phyloP scores from a whole-genome alignment of 1,284 basidiomycete genomes.

The Heterobasidion irregulare region DNA sequence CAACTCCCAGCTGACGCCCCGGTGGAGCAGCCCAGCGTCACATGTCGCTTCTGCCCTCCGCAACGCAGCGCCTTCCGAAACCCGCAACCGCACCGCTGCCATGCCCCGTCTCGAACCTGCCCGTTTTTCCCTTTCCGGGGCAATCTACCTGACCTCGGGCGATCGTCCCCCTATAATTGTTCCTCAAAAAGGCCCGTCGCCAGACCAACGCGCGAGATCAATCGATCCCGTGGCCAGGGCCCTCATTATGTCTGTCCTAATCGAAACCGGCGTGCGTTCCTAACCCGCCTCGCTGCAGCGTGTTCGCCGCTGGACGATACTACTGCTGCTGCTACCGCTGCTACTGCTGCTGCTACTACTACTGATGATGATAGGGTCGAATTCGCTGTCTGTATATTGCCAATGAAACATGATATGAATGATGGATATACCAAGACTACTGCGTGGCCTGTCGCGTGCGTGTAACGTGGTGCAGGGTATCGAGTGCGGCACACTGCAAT shows the following conservation, averaged over 20 bases:
- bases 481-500: not conserved
- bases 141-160: not conserved
- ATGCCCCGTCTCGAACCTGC: not conserved
- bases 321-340: not conserved
- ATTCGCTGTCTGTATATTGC: not conserved
- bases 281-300: not conserved
- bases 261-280: too few species aligned
- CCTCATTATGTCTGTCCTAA: too few species aligned
- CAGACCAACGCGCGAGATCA: too few species aligned
- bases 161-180: not conserved
- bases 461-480: not conserved
- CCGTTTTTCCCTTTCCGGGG: not conserved
- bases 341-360: too few species aligned
- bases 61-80: not conserved
- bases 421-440: not conserved
- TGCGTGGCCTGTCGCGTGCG: not conserved
- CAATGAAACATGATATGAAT: not conserved
- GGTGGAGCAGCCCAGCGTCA: not conserved
- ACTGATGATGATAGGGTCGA: not conserved
- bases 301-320: not conserved
- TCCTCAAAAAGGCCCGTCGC: too few species aligned
- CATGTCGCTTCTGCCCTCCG: not conserved
- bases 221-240: too few species aligned
- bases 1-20: not conserved
- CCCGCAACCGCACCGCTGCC: not conserved